phyloP scores from a whole-genome alignment of 805 yeast genomes.

The Ogataea minuta region DNA sequence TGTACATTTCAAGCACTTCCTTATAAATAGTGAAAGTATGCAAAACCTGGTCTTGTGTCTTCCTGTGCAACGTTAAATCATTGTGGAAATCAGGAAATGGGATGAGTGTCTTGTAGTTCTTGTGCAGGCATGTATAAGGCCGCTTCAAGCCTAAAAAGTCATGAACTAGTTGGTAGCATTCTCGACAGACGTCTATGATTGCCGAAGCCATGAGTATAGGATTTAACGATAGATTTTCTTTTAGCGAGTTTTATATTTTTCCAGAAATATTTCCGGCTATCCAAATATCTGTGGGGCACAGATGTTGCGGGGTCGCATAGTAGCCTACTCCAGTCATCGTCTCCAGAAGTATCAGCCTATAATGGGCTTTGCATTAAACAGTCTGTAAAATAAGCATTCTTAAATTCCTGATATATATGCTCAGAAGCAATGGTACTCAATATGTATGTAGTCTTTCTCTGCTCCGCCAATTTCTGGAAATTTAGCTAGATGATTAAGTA shows the following conservation, averaged over 20 bases:
- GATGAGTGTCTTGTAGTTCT: background rate
- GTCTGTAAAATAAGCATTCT: too few species aligned
- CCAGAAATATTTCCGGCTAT: conserved; percentile 11
- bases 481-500: too few species aligned
- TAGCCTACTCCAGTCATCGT: background rate
- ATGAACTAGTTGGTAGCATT: conserved; percentile 19
- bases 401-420: too few species aligned
- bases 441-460: too few species aligned
- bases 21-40: conserved; percentile 20
- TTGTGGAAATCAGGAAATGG: conserved; percentile 20
- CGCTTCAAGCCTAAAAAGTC: conserved; percentile 14
- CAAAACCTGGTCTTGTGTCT: conserved; percentile 28
- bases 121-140: conserved; percentile 13
- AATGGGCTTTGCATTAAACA: too few species aligned
- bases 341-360: too few species aligned
- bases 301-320: conserved; percentile 7
- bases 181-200: conserved; percentile 23
- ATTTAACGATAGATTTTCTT: background rate
- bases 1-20: conserved; percentile 22
- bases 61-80: conserved; percentile 12
- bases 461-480: too few species aligned
- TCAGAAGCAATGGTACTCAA: too few species aligned
- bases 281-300: conserved; percentile 5
- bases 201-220: conserved; percentile 13
- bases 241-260: conserved; percentile 3